Evolutionary conservation across 768 basidiomycete genomes (phyloP).

Genomic region (Mycena olivaceomarginata): DNA sequence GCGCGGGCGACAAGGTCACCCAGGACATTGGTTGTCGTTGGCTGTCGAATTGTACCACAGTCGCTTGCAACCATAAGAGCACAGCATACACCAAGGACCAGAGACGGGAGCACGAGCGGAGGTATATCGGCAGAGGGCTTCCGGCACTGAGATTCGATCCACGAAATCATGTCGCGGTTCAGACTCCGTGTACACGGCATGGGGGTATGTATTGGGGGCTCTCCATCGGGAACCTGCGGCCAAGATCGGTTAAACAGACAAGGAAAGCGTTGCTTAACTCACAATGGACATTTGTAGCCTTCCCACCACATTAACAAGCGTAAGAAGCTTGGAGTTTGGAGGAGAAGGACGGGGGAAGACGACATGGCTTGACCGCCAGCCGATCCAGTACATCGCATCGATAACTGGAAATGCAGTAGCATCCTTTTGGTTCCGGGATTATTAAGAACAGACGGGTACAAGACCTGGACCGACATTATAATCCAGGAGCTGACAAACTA

Average conservation of each 20-base stretch:
- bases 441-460: background rate
- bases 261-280: background rate
- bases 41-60: background rate
- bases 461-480: background rate
- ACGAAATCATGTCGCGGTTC: background rate
- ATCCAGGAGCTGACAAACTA: background rate
- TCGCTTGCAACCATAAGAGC: conserved; percentile 14
- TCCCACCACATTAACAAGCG: conserved; percentile 3
- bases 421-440: background rate
- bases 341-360: conserved; percentile 23
- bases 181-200: background rate
- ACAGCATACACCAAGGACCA: conserved; percentile 9
- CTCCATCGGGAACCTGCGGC: conserved; percentile 17
- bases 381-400: conserved; percentile 15
- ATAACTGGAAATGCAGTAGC: conserved; percentile 5
- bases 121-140: background rate
- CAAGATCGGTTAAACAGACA: background rate
- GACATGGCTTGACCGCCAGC: conserved; percentile 8
- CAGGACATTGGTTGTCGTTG: background rate
- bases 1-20: conserved; percentile 17
- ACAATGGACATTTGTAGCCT: conserved; percentile 23
- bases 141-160: conserved; percentile 15
- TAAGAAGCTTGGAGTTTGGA: conserved; percentile 16
- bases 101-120: background rate
- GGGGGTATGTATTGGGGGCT: conserved; percentile 4